Evolutionary conservation across 75 land plant genomes (phyloP), one percentile per base, ranked within the genome.

Genomic region (Pinus taeda): DNA sequence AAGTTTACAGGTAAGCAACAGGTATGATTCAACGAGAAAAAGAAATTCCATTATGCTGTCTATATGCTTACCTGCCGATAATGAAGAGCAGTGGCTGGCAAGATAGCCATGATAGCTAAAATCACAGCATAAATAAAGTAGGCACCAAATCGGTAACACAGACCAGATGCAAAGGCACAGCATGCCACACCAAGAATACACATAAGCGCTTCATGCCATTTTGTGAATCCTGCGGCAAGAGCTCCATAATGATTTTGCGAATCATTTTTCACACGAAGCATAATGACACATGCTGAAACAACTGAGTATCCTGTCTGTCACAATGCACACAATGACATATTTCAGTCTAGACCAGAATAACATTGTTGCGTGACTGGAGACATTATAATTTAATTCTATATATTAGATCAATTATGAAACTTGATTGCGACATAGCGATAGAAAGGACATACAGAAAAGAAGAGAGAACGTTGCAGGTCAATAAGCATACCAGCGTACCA

Each of bases 241-340:
- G 57, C 67, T 65, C 69, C 59, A 36, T 14, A 42, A 20, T 87
- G 80, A 71, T 15, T 75, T 24, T 75, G 71, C 21, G 81, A 67
- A 61, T 85, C 87, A 49, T 83, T 79, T 45, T 85, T 81, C 82
- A 89, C 79, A 8, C 99, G 84, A 30, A 95, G 88, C 75, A 83
- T 74, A 53, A 97, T 76, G 13, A 91, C 93, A 86, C 98, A 90
- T 5, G 98, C 95, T 55, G 94, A 81, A 64, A 97, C 99, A 82
- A 91, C 93, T 24, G 99, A 89, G 73, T 97, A 95, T 13, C 95
- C 95, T 72, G 91, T 83, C 99, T 89, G 89, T 82, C 66, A 70
- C 81, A 45, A 4, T 66, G 30, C 20, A 5, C 33, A 15, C 15
- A 30, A 39, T 36, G 20, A 39, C 9, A 67, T 18, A 67, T 67